Evolutionary conservation across 495 filamentous ascomycete species (phyloP), one percentile per base, ranked within the genome.

Genomic region (Arthonia radiata): DNA sequence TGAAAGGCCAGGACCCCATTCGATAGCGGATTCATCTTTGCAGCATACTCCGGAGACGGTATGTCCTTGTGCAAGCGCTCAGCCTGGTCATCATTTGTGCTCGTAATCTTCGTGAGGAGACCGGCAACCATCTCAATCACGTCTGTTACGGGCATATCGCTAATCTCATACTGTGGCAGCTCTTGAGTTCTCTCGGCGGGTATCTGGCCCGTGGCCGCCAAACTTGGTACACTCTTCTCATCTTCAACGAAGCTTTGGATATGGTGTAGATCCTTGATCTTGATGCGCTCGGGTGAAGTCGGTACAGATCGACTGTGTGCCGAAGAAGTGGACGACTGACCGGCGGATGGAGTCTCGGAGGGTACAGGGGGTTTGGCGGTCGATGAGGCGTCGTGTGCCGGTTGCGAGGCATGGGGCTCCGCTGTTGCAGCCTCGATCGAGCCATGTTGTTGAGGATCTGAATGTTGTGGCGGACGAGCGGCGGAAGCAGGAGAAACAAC

Each of bases 51-150:
- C 9, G 64, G 48, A 6, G 64, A 55, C 11, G 76, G 69, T 33
- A 79, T 64, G 30, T 71, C 61, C 27, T 70, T 54, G 43, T 80
- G 71, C 18, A 76, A 37, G 32, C 71, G 61, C 41, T 93, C 80
- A 48, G 93, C 80, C 38, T 93, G 83, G 18, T 67, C 54, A 43
- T 99, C 86, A 43, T 99, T 99, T 28, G 86, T 92, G 2, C 78
- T 82, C 4, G 86, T 93, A 36, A 99, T 99, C 49, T 94, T 94
- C 5, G 89, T 92, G 31, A 99, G 55, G 21, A 99, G 67, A n/a
- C 79, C 83, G 4, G 86, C 86, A 4, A 99, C 89, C 89, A 99
- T 99, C 49, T 99, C 89, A 48, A 99, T 99, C 37, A 99, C 82
- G 37, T 99, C 89, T 27, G 66, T 63, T 34, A 94, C 86, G 26